Evolutionary conservation across 2,329 filamentous ascomycete genomes (phyloP).

Genomic region (Pseudocercospora eumusae): DNA sequence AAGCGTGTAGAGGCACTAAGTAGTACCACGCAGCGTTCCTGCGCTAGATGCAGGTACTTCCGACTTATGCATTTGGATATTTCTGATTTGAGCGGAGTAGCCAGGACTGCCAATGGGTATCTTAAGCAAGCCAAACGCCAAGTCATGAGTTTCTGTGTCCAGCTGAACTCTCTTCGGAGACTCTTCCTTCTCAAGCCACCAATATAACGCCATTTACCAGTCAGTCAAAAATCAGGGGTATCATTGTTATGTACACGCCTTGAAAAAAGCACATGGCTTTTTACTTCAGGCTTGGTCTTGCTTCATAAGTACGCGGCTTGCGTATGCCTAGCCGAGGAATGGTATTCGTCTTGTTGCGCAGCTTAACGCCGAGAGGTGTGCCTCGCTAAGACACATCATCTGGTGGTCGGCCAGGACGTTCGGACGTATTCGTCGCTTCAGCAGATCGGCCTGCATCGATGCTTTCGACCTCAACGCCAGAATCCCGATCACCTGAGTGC

Average conservation of each 20-base stretch:
- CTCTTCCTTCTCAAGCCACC: not conserved
- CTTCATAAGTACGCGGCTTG: not conserved
- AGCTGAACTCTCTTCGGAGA: not conserved
- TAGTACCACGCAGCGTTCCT: not conserved
- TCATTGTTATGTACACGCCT: constrained; percentile 7
- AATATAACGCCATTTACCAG: not conserved
- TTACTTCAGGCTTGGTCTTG: not conserved
- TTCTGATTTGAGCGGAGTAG: not conserved
- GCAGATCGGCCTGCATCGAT: constrained; percentile 18
- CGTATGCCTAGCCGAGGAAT: not conserved
- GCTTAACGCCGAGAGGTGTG: not conserved
- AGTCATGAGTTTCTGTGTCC: not conserved
- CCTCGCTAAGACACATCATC: constrained; percentile 16
- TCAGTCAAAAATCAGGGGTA: constrained; percentile 4
- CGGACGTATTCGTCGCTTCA: constrained; percentile 15
- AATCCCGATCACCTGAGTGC: constrained; percentile 36
- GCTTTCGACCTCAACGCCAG: constrained; percentile 38
- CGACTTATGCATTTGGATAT: not conserved
- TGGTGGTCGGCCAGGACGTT: constrained; percentile 26
- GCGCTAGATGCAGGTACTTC: constrained; percentile 7
- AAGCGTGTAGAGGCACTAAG: not conserved
- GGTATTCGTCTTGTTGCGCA: not conserved
- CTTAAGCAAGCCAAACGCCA: not conserved
- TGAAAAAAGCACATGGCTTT: not conserved
- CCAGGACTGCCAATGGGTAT: constrained; percentile 5